Evolutionary conservation across 2,329 filamentous ascomycete species (phyloP).

Genomic region (Onygena corvina): DNA sequence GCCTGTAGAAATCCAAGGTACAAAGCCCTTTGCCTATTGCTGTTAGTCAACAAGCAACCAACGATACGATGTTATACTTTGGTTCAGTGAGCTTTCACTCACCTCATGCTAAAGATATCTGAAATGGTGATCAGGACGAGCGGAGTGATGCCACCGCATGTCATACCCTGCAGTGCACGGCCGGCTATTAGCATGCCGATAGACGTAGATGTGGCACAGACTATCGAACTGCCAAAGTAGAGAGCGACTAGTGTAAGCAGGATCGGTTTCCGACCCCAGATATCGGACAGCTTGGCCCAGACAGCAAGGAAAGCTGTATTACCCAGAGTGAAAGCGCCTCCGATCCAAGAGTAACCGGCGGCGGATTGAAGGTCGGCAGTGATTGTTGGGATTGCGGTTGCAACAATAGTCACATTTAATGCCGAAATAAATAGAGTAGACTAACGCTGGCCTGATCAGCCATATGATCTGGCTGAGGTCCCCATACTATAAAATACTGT

Average conservation of each 20-base stretch:
- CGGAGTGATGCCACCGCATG: slow-evolving; percentile 42
- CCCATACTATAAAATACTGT: neutral
- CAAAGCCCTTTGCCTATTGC: slow-evolving; percentile 29
- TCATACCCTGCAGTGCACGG: slow-evolving; percentile 43
- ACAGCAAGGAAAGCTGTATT: slow-evolving; percentile 55
- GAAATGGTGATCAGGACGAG: slow-evolving; percentile 44
- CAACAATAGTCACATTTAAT: slow-evolving; percentile 44
- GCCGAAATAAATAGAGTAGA: slow-evolving; percentile 27
- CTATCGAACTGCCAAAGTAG: slow-evolving; percentile 40
- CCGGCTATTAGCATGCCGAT: slow-evolving; percentile 45
- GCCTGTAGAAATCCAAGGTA: slow-evolving; percentile 42
- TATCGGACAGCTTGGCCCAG: slow-evolving; percentile 54
- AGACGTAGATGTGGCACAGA: slow-evolving; percentile 38
- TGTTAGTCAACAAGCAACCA: neutral
- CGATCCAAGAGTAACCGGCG: slow-evolving; percentile 66
- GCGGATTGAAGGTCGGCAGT: slow-evolving; percentile 51
- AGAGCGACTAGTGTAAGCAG: slow-evolving; percentile 38
- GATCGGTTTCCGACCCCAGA: slow-evolving; percentile 47
- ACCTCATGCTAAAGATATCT: slow-evolving; percentile 44
- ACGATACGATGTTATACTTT: neutral
- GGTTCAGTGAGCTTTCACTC: neutral
- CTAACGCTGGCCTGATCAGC: slow-evolving; percentile 9
- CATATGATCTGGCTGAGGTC: neutral
- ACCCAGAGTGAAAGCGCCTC: slow-evolving; percentile 58
- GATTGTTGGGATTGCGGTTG: slow-evolving; percentile 51